Conservation (phyloP, 305 asterid genomes). For the Fraxinus ornus region DNA sequence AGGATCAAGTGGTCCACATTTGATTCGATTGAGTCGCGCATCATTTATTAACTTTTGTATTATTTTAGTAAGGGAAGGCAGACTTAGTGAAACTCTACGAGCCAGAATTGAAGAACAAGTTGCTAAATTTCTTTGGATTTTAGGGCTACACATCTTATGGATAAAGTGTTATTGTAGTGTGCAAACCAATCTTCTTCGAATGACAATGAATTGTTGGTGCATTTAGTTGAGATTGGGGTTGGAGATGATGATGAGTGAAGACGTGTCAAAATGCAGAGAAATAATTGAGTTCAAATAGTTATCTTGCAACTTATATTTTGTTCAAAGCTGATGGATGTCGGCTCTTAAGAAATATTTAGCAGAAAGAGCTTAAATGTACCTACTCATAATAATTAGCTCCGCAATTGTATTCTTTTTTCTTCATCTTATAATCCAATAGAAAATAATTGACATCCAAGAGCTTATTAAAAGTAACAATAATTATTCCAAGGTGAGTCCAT, state of each 20-base stretch:
- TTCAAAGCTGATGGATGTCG: too few species aligned
- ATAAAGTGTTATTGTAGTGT: too few species aligned
- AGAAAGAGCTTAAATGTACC: too few species aligned
- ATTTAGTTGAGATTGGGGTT: too few species aligned
- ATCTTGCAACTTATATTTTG: too few species aligned
- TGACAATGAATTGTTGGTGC: too few species aligned
- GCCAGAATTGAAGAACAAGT: background rate
- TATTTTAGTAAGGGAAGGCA: background rate
- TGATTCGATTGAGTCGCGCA: background rate
- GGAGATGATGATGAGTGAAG: too few species aligned
- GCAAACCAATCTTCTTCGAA: too few species aligned
- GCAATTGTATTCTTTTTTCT: background rate
- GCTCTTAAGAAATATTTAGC: too few species aligned
- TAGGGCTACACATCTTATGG: background rate
- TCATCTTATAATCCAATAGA: background rate
- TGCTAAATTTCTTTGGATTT: background rate
- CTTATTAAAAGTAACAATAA: background rate
- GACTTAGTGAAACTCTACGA: background rate
- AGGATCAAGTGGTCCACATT: background rate
- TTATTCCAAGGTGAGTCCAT: background rate
- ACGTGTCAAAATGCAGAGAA: too few species aligned
- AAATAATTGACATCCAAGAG: background rate
- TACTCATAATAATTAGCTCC: too few species aligned
- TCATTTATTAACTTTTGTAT: background rate
- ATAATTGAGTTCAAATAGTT: too few species aligned